Percentiles rank a stretch among this genome's conserved stretches.
Conservation (phyloP, 495 filamentous ascomycete genomes). For the Cudoniella acicularis region DNA sequence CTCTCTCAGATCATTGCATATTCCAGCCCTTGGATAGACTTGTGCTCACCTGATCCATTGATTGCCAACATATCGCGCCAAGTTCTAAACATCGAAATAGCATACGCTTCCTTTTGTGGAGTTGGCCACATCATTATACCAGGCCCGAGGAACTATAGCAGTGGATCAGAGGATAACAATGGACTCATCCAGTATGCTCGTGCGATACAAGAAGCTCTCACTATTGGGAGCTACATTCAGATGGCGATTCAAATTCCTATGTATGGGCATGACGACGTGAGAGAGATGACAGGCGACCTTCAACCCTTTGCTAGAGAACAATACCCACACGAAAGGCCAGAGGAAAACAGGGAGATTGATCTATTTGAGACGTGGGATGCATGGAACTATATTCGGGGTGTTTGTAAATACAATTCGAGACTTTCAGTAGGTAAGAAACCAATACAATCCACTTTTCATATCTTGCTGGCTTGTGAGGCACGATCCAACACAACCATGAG, state of each 20-base stretch:
- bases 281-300: conserved; percentile 54
- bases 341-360: conserved; percentile 44
- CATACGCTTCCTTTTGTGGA: conserved; percentile 93
- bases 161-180: conserved; percentile 31
- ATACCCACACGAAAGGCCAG: conserved; percentile 29
- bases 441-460: conserved; percentile 16
- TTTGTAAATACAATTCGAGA: conserved; percentile 80
- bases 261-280: conserved; percentile 52
- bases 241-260: conserved; percentile 80
- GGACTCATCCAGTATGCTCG: conserved; percentile 69
- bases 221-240: conserved; percentile 68
- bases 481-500: conserved; percentile 3
- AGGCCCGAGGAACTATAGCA: conserved; percentile 58
- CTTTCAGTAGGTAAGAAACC: conserved; percentile 78
- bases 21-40: conserved; percentile 83
- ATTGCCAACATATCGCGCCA: conserved; percentile 82
- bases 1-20: conserved; percentile 69
- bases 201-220: conserved; percentile 76
- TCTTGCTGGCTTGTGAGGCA: conserved; percentile 18
- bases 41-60: conserved; percentile 76
- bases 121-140: conserved; percentile 76
- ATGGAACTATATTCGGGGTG: conserved; percentile 82
- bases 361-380: conserved; percentile 83
- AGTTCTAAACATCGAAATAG: conserved; percentile 83
- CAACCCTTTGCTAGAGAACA: conserved; percentile 47